Evolutionary conservation across 257 asterid genomes (phyloP), one percentile per base, ranked within the genome.

Genomic region (Solanum dulcamara): DNA sequence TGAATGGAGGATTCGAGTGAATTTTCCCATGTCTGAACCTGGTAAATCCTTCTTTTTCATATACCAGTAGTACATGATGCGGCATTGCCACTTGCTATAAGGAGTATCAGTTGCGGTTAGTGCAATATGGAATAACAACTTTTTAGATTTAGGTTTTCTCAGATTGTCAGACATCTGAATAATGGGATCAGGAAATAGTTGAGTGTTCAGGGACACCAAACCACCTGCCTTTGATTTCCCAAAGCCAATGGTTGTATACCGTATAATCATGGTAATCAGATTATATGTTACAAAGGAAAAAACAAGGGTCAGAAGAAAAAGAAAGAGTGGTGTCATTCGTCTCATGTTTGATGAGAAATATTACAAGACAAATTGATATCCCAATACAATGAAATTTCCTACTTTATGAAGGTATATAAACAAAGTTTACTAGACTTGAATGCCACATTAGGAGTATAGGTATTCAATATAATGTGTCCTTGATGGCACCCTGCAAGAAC

Each of bases 41-140:
- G 91, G 89, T 46, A 92, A 90, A 80, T 89, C 89, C 86, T 90
- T 92, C 85, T 85, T 84, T 86, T 89, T 90, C 89, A 81, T 85
- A 74, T 89, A 91, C 94, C 94, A 91, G 32, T 92, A 93, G 86
- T 92, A 92, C 95, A 91, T 91, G 20, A 92, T 88, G 70, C 95
- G 94, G 70, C 90, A 85, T 84, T 91, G 94, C 95, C 95, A 93
- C 84, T 88, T 88, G 88, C 94, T 92, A 81, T 93, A 92, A 5
- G 87, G 84, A 15, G 88, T 1, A 82, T 81, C 88, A 10, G 93
- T 91, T 37, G 93, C 90, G 3, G 94, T 90, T 24, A 90, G 48
- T 24, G 97, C 94, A 26, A 93, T 82, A 70, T 92, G 97, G 75
- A 93, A 92, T 40, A 55, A 89, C 48, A 6, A 62, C 71, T 66